phyloP scores from a whole-genome alignment of 2,329 filamentous ascomycete species.

The Escovopsis sp. region DNA sequence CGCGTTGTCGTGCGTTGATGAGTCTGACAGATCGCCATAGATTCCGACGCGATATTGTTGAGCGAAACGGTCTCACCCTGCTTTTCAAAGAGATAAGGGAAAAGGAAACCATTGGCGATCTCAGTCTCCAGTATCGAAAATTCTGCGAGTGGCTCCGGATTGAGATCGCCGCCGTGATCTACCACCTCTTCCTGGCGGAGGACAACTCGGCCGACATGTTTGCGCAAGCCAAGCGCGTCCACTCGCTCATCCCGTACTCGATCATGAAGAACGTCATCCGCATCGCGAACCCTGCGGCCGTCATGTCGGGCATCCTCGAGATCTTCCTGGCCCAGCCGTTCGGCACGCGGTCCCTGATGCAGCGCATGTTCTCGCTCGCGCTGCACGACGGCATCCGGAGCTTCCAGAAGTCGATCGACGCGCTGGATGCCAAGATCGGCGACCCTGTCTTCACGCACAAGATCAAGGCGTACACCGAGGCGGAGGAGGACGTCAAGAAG shows the following conservation, averaged over 20 bases:
- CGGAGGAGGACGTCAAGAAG: slow-evolving; percentile 59
- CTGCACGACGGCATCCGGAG: slow-evolving; percentile 78
- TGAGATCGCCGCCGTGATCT: slow-evolving; percentile 89
- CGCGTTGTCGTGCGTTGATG: background rate
- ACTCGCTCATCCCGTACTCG: slow-evolving; percentile 85
- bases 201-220: slow-evolving; percentile 97
- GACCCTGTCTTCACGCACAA: slow-evolving; percentile 68
- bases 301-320: slow-evolving; percentile 92
- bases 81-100: slow-evolving; percentile 87
- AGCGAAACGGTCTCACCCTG: slow-evolving; percentile 70
- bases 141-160: slow-evolving; percentile 97
- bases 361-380: slow-evolving; percentile 86
- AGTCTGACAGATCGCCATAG: slow-evolving; percentile 19
- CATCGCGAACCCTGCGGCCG: slow-evolving; percentile 87
- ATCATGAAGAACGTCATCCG: slow-evolving; percentile 93
- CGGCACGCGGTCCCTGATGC: slow-evolving; percentile 74
- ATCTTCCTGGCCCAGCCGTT: slow-evolving; percentile 94
- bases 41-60: slow-evolving; percentile 52
- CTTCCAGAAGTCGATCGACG: slow-evolving; percentile 77
- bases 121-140: slow-evolving; percentile 92
- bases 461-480: slow-evolving; percentile 62
- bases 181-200: slow-evolving; percentile 92
- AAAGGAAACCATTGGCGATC: slow-evolving; percentile 71
- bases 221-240: slow-evolving; percentile 83
- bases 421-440: slow-evolving; percentile 60